A percentile compares a stretch with the other conserved stretches of the same genome.
These are phyloP conservation scores for Chionographis japonica DNA, from an alignment of 106 monocot genomes.

Conservation along the genomic window DNA sequence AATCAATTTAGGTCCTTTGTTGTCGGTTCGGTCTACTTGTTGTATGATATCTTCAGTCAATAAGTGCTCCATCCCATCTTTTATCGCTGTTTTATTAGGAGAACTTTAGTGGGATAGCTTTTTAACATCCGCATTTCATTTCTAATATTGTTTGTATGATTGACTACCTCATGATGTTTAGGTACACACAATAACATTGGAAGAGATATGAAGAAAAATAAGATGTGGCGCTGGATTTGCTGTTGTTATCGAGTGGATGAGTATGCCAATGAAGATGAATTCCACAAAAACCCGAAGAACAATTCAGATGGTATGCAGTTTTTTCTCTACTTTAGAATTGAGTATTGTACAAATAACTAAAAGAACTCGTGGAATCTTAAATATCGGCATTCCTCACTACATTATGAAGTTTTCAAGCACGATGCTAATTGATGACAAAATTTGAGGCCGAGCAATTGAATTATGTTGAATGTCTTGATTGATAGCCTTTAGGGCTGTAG, in stretches of 20 bases:
- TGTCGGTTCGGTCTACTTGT: no score
- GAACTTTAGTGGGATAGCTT: no score
- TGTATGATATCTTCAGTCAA: no score
- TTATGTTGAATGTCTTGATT: no score
- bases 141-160: not conserved
- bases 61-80: no score
- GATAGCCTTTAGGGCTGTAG: no score
- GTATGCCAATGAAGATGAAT: constrained; percentile 26
- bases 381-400: not conserved
- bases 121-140: no score
- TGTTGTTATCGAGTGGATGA: constrained; percentile 34
- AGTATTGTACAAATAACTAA: not conserved
- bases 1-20: no score
- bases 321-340: not conserved
- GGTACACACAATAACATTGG: constrained; percentile 5
- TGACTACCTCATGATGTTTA: not conserved
- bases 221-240: constrained; percentile 44
- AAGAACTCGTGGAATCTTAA: not conserved
- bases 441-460: no score
- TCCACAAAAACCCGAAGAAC: constrained; percentile 24
- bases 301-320: constrained; percentile 35
- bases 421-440: no score
- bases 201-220: constrained; percentile 9
- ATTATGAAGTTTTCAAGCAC: not conserved
- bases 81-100: no score